Evolutionary conservation across 805 yeast species (phyloP).

Genomic region (Cyberlindnera subsufficiens): DNA sequence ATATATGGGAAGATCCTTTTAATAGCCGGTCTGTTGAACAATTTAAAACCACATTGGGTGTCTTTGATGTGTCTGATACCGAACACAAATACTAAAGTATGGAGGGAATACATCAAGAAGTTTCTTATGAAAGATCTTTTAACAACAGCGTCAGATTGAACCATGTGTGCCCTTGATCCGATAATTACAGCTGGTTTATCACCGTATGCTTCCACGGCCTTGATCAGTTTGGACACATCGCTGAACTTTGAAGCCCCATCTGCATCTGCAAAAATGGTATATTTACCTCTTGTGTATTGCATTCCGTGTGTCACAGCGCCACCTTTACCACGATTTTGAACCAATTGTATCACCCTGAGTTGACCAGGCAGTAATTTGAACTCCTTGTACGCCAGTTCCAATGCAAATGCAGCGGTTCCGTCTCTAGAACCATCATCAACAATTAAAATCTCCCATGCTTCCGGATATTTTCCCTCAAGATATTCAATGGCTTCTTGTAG

Average conservation of each 20-base stretch:
- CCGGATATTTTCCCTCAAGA: slow-evolving; percentile 33
- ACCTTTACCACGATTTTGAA: slow-evolving; percentile 84
- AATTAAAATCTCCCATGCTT: slow-evolving; percentile 67
- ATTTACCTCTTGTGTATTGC: slow-evolving; percentile 64
- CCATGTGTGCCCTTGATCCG: slow-evolving; percentile 97
- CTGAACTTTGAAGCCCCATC: slow-evolving; percentile 89
- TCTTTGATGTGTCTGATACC: slow-evolving; percentile 85
- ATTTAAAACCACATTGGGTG: slow-evolving; percentile 96
- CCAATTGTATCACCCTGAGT: slow-evolving; percentile 65
- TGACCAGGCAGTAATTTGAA: slow-evolving; percentile 48
- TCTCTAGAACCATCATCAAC: slow-evolving; percentile 93
- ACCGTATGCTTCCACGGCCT: slow-evolving; percentile 28
- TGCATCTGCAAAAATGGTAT: slow-evolving; percentile 88
- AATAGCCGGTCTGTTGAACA: slow-evolving; percentile 72
- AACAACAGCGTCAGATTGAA: slow-evolving; percentile 93
- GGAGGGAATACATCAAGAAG: slow-evolving; percentile 88
- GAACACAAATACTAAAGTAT: slow-evolving; percentile 76
- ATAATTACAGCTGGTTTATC: slow-evolving; percentile 57
- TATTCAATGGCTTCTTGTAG: slow-evolving; percentile 60
- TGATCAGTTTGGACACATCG: slow-evolving; percentile 53
- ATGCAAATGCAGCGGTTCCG: slow-evolving; percentile 67
- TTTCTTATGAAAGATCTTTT: slow-evolving; percentile 84
- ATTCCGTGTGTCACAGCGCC: slow-evolving; percentile 97
- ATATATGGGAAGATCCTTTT: slow-evolving; percentile 70
- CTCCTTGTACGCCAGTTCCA: slow-evolving; percentile 44